Percentiles rank a stretch among this genome's conserved stretches.
Evolutionary conservation across 176 grass and related monocot species (phyloP).

Genomic region (Musa schizocarpa): DNA sequence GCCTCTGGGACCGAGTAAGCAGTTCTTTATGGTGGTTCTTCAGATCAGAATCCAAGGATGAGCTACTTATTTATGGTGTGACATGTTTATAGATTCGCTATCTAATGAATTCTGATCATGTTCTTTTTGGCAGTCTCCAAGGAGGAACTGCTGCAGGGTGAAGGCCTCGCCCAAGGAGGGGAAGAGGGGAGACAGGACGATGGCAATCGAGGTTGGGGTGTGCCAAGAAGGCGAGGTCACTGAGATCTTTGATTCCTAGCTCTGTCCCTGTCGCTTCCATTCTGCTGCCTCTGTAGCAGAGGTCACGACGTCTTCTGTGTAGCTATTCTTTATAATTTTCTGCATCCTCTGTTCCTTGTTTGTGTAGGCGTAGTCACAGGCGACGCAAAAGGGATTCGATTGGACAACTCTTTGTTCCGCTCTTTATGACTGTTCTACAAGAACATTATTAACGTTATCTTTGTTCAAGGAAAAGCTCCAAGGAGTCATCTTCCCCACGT

Average conservation of each 20-base stretch:
- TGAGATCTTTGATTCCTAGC: slow-evolving; percentile 28
- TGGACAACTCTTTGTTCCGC: too few relatives aligned
- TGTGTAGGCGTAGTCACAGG: too few relatives aligned
- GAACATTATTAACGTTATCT: too few relatives aligned
- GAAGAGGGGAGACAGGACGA: slow-evolving; percentile 22
- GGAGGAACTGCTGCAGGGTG: slow-evolving; percentile 78
- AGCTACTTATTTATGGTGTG: not conserved
- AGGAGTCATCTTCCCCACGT: too few relatives aligned
- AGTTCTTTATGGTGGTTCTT: too few relatives aligned
- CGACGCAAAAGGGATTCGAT: too few relatives aligned
- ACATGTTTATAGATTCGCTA: not conserved
- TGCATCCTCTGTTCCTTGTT: too few relatives aligned
- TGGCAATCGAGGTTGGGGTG: slow-evolving; percentile 63
- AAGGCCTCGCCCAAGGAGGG: slow-evolving; percentile 33
- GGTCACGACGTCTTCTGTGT: too few relatives aligned
- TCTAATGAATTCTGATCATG: not conserved
- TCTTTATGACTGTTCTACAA: too few relatives aligned
- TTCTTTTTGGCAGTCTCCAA: slow-evolving; percentile 46
- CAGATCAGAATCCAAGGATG: not conserved
- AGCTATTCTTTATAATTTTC: too few relatives aligned
- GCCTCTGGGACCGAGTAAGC: slow-evolving; percentile 17
- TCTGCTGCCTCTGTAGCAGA: not conserved
- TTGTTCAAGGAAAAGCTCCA: too few relatives aligned
- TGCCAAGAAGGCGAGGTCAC: slow-evolving; percentile 56
- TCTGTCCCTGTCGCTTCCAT: not conserved